These are phyloP conservation scores for Phaseolus coccineus DNA, from an alignment of 331 rosid species.

Conservation along the genomic window DNA sequence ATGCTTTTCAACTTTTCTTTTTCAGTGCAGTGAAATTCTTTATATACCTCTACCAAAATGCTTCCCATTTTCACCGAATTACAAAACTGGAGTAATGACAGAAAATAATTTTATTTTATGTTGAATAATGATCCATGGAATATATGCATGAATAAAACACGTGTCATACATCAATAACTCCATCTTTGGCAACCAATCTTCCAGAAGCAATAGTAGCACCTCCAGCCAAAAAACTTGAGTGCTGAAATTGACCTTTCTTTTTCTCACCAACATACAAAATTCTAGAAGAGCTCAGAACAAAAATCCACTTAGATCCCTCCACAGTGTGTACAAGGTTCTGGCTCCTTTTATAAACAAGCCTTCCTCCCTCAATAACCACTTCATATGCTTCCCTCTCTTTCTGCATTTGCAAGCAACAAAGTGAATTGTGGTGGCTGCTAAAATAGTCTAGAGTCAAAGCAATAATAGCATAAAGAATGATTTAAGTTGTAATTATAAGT, in stretches of 20 bases:
- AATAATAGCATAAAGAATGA: constrained; percentile 13
- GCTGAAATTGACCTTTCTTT: constrained; percentile 81
- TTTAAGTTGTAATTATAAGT: neutral
- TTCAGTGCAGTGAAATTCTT: neutral
- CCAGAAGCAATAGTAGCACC: constrained; percentile 88
- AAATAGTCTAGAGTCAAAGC: constrained; percentile 31
- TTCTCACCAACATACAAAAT: constrained; percentile 76
- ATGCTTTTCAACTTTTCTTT: neutral
- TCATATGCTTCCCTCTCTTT: constrained; percentile 79
- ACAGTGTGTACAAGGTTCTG: constrained; percentile 57
- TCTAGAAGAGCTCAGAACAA: constrained; percentile 79
- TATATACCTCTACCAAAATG: neutral
- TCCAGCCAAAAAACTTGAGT: constrained; percentile 89
- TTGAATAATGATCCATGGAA: neutral
- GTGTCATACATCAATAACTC: constrained; percentile 67
- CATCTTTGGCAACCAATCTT: constrained; percentile 70
- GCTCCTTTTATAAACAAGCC: constrained; percentile 62
- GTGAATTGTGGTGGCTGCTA: constrained; percentile 37
- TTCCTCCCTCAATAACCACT: constrained; percentile 63
- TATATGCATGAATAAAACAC: neutral
- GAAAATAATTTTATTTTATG: neutral
- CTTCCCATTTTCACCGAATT: neutral
- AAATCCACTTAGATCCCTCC: constrained; percentile 88
- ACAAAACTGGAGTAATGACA: neutral
- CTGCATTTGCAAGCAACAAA: constrained; percentile 49